phyloP scores from a whole-genome alignment of 805 yeast species.

The Metschnikowia aberdeeniae region DNA sequence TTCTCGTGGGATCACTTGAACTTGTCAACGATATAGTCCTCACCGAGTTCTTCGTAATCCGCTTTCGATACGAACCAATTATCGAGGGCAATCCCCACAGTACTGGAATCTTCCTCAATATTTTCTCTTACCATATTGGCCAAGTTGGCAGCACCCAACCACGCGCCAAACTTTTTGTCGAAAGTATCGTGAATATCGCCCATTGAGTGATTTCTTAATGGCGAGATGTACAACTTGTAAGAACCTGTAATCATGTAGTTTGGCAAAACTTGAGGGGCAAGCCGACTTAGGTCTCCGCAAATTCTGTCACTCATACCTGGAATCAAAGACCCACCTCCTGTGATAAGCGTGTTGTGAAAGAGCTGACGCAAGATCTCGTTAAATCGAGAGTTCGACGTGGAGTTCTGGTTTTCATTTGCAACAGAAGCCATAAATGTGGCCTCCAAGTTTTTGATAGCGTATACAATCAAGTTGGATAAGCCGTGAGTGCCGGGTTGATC shows the following conservation, averaged over 20 bases:
- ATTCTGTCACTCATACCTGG: conserved; percentile 55
- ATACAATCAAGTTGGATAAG: conserved; percentile 36
- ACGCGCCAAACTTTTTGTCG: conserved; percentile 57
- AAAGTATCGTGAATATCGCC: conserved; percentile 33
- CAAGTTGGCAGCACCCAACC: conserved; percentile 73
- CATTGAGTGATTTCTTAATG: conserved; percentile 22
- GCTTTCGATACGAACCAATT: conserved; percentile 56
- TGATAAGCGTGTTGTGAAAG: conserved; percentile 46
- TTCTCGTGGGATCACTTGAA: conserved; percentile 29
- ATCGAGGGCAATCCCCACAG: conserved; percentile 37
- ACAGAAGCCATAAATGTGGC: conserved; percentile 26
- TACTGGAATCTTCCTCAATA: conserved; percentile 19
- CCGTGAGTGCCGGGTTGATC: conserved; percentile 49
- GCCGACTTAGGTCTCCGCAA: conserved; percentile 49
- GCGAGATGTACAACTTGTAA: conserved; percentile 19
- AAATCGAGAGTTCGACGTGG: conserved; percentile 30
- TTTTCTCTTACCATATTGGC: conserved; percentile 55
- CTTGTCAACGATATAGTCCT: conserved; percentile 40
- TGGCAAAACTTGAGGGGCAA: conserved; percentile 44
- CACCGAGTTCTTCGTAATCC: conserved; percentile 65
- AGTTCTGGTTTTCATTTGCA: conserved; percentile 18
- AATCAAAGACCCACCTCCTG: conserved; percentile 57
- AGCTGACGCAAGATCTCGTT: conserved; percentile 37
- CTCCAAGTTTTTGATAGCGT: conserved; percentile 35
- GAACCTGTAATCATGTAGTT: conserved; percentile 33